These are phyloP conservation scores for Purpureocillium lavendulum DNA, from an alignment of 2,329 filamentous ascomycete species.

Conservation along the genomic window DNA sequence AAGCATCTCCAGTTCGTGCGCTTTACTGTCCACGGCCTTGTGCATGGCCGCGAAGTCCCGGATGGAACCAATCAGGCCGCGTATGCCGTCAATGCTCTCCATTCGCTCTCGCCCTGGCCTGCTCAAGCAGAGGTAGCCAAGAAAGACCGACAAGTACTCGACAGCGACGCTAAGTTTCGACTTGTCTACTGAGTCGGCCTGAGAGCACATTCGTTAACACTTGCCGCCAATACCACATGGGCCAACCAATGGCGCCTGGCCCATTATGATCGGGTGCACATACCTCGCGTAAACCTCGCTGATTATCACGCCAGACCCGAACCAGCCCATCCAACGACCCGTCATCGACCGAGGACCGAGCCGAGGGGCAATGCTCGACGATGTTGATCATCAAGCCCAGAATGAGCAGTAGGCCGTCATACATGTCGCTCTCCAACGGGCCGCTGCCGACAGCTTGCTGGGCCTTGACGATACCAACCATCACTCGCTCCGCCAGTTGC, in stretches of 20 bases:
- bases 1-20: conserved; percentile 27
- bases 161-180: conserved; percentile 74
- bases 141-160: conserved; percentile 76
- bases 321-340: conserved; percentile 51
- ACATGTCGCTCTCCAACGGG: conserved; percentile 37
- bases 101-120: conserved; percentile 35
- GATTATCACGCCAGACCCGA: conserved; percentile 58
- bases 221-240: background rate
- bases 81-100: conserved; percentile 32
- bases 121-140: conserved; percentile 69
- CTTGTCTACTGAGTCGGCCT: conserved; percentile 67
- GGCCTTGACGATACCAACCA: conserved; percentile 40
- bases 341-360: conserved; percentile 33
- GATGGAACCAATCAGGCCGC: conserved; percentile 41
- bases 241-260: too few species aligned
- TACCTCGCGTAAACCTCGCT: conserved; percentile 61
- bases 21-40: conserved; percentile 37
- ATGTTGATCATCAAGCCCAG: conserved; percentile 84
- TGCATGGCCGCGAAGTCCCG: conserved; percentile 46
- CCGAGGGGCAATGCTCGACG: conserved; percentile 63
- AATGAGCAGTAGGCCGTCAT: conserved; percentile 69
- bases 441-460: conserved; percentile 38
- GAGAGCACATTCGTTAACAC: background rate
- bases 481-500: conserved; percentile 39
- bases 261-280: conserved; percentile 16